Evolutionary conservation across 2,329 filamentous ascomycete species (phyloP).

Genomic region (Didymella arachidicola): DNA sequence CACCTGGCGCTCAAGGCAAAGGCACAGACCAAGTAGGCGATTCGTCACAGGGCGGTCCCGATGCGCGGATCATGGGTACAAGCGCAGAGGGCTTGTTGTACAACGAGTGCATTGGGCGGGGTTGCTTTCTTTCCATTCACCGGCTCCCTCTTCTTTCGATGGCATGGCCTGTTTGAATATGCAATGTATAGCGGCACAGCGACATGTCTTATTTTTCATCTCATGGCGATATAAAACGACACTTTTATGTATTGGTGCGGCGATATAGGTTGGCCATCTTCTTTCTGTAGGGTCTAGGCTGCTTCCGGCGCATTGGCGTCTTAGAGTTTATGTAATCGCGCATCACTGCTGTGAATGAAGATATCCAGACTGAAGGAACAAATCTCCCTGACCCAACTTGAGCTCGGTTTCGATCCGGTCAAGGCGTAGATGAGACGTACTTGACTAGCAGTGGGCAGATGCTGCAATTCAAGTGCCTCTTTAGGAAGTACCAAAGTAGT

Average conservation of each 20-base stretch:
- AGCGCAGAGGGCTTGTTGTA: slow-evolving; percentile 16
- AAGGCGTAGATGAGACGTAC: neutral
- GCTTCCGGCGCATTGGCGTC: slow-evolving; percentile 15
- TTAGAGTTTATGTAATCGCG: slow-evolving; percentile 13
- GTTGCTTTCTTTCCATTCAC: slow-evolving; percentile 3
- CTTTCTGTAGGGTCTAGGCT: slow-evolving; percentile 8
- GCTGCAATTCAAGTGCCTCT: neutral
- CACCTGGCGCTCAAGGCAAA: slow-evolving; percentile 51
- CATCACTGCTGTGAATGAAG: slow-evolving; percentile 12
- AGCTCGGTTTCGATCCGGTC: neutral
- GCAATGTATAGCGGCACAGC: slow-evolving; percentile 18
- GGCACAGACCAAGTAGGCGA: slow-evolving; percentile 40
- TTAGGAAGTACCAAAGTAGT: no score
- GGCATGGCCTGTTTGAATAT: slow-evolving; percentile 21
- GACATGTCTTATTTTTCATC: slow-evolving; percentile 13
- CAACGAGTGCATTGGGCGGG: slow-evolving; percentile 20
- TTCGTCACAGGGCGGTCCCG: neutral
- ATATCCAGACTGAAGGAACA: neutral
- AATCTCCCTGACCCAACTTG: neutral
- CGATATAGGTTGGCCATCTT: slow-evolving; percentile 10
- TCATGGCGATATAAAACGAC: slow-evolving; percentile 18
- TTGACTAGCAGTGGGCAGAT: neutral
- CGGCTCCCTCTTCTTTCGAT: neutral
- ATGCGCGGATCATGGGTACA: slow-evolving; percentile 10
- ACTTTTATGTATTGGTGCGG: slow-evolving; percentile 18